phyloP scores from a whole-genome alignment of 805 yeast genomes.

The Saccharomycopsis selenospora region DNA sequence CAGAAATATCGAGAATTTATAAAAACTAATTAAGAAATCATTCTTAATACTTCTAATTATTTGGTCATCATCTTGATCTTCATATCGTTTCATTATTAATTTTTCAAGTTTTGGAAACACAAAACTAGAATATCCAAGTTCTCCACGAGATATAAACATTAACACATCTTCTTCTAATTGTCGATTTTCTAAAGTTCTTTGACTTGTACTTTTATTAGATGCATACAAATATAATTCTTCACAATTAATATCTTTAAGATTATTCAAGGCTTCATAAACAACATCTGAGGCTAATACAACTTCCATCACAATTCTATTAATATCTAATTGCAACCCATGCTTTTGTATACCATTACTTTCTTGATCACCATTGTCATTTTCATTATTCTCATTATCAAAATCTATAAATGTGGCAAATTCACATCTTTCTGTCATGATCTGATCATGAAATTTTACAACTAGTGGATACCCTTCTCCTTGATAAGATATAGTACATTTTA shows the following conservation, averaged over 20 bases:
- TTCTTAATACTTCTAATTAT: slow-evolving; percentile 23
- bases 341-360: slow-evolving; percentile 11
- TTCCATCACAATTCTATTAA: slow-evolving; percentile 40
- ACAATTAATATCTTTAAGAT: slow-evolving; percentile 47
- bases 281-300: slow-evolving; percentile 47
- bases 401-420: slow-evolving; percentile 43
- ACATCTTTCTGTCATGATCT: slow-evolving; percentile 47
- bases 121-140: slow-evolving; percentile 64
- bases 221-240: slow-evolving; percentile 44
- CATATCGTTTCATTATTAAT: slow-evolving; percentile 31
- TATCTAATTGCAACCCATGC: slow-evolving; percentile 34
- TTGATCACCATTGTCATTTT: slow-evolving; percentile 22
- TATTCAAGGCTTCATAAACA: slow-evolving; percentile 46
- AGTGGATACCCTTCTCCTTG: slow-evolving; percentile 47
- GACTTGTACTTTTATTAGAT: slow-evolving; percentile 24
- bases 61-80: slow-evolving; percentile 29
- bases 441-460: slow-evolving; percentile 47
- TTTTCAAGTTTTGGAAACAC: slow-evolving; percentile 63
- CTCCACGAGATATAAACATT: slow-evolving; percentile 59
- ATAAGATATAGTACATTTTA: slow-evolving; percentile 41
- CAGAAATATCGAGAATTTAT: slow-evolving; percentile 42
- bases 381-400: slow-evolving; percentile 29
- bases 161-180: slow-evolving; percentile 32
- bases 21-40: slow-evolving; percentile 37
- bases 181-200: slow-evolving; percentile 30